These are phyloP conservation scores for Trichoderma lentiforme DNA, from an alignment of 2,329 filamentous ascomycete genomes.

Conservation along the genomic window DNA sequence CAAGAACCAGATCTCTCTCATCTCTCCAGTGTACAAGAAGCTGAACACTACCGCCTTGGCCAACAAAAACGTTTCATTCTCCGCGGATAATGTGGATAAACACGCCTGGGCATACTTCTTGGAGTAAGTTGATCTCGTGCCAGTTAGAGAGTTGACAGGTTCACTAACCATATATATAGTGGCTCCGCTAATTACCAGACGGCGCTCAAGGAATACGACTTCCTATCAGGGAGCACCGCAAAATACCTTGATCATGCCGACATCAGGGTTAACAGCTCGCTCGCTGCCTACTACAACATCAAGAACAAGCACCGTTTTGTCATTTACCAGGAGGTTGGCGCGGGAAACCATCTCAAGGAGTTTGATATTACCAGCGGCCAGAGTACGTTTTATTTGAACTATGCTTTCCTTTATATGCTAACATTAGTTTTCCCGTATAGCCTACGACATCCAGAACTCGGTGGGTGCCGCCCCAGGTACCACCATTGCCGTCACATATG, in stretches of 20 bases:
- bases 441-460: no score
- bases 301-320: neutral
- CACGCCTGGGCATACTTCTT: neutral
- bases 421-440: no score
- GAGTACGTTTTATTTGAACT: neutral
- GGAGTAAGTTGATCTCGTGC: neutral
- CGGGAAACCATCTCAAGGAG: neutral
- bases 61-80: neutral
- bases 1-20: neutral
- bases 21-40: neutral
- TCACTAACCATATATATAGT: neutral
- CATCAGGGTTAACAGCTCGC: neutral
- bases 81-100: no score
- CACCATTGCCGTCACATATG: neutral
- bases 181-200: neutral
- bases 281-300: neutral
- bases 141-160: neutral
- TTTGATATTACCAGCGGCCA: neutral
- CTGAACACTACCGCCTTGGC: neutral
- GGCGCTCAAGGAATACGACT: neutral
- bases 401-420: no score
- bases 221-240: neutral
- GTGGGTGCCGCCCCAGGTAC: no score
- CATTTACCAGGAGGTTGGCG: neutral
- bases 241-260: neutral